Base-by-base conservation (phyloP, 2,329 filamentous ascomycete species). In the Triangularia verruculosa region DNA sequence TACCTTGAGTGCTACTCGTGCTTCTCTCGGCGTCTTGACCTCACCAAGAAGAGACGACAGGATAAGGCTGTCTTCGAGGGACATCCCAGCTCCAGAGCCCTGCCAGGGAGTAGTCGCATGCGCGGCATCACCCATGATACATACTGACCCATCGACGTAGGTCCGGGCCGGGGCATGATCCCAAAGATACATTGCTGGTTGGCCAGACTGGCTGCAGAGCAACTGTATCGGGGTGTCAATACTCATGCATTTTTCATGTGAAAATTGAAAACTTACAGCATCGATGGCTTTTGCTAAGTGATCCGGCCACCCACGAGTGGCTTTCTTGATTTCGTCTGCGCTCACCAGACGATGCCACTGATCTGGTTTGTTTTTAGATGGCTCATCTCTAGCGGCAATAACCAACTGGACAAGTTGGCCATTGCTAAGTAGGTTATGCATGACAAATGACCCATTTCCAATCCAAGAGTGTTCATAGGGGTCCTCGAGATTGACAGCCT, bases 31-130 rank as follows among this genome's bases (percentile, higher is more conserved):
- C 12, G 24, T 51, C 17, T 62, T 30, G 32, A 68, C 69, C 61
- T n/a, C n/a, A n/a, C n/a, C n/a, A n/a, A n/a, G n/a, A n/a, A n/a
- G n/a, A n/a, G n/a, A n/a, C n/a, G n/a, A n/a, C n/a, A n/a, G n/a
- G n/a, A n/a, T n/a, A n/a, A n/a, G n/a, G n/a, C n/a, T n/a, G n/a
- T n/a, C n/a, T n/a, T n/a, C n/a, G n/a, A n/a, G n/a, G n/a, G n/a
- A n/a, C n/a, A n/a, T n/a, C n/a, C n/a, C n/a, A n/a, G n/a, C n/a
- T n/a, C n/a, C n/a, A n/a, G n/a, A n/a, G n/a, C n/a, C n/a, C n/a
- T 70, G 69, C 65, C 69, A 67, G 0, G 69, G 69, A 22, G 68
- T 68, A 3, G 69, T 70, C 20, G 69, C 70, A 52, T 71, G 70
- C 5, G 69, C 69, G 0, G 65, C 66, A 55, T 70, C 67, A 27